Evolutionary conservation across 257 asterid genomes (phyloP).

Genomic region (Solanum pimpinellifolium): DNA sequence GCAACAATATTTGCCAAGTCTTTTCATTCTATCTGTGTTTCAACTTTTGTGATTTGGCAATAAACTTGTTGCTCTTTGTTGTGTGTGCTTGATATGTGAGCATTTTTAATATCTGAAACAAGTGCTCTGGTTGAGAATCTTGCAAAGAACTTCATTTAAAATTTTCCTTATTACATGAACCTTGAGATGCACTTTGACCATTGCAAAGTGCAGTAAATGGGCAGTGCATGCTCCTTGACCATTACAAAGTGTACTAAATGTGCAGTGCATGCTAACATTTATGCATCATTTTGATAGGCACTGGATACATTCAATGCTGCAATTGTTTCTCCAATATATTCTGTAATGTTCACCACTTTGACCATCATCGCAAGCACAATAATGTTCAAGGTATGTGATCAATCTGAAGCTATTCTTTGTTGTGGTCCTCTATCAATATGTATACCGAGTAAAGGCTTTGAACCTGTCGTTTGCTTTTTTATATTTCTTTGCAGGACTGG

Average conservation of each 20-base stretch:
- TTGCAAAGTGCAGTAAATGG: neutral
- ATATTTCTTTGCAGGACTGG: conserved; percentile 48
- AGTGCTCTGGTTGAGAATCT: neutral
- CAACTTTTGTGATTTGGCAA: neutral
- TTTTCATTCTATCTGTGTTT: neutral
- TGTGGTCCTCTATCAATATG: neutral
- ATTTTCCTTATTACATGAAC: neutral
- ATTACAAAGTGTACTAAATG: too few species aligned
- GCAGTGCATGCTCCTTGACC: neutral
- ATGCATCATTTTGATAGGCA: conserved; percentile 37
- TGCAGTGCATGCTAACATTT: neutral
- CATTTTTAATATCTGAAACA: neutral
- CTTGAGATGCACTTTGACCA: neutral
- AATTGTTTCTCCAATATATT: conserved; percentile 78
- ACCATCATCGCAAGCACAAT: conserved; percentile 75
- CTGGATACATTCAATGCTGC: conserved; percentile 81
- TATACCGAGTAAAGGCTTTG: neutral
- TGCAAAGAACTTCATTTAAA: neutral
- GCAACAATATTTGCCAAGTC: neutral
- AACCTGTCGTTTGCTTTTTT: neutral
- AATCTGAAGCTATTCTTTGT: neutral
- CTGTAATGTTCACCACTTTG: conserved; percentile 85
- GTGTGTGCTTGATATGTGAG: neutral
- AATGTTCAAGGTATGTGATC: conserved; percentile 63
- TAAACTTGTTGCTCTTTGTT: neutral